Percentiles rank a stretch among this genome's conserved stretches.
Evolutionary conservation across 257 asterid species (phyloP).

Genomic region (Nicotiana obtusifolia): DNA sequence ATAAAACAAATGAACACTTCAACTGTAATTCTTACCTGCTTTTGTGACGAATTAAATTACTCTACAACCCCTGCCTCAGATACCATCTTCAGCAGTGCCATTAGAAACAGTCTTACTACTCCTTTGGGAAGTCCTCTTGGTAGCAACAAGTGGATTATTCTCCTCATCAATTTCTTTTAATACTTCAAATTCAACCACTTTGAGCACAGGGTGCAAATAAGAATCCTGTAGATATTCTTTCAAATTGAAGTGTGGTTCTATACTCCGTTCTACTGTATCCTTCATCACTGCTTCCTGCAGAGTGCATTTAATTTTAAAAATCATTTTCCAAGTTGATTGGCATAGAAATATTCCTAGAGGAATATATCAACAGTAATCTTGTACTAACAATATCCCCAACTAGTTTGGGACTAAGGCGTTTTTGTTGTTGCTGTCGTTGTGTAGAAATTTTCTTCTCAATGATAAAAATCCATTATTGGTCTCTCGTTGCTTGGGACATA

Average conservation of each 20-base stretch:
- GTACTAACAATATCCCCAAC: neutral
- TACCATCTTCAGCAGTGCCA: conserved; percentile 10
- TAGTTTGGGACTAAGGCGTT: neutral
- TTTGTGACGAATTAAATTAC: neutral
- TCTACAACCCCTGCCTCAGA: neutral
- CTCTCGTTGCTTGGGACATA: neutral
- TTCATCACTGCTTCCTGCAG: conserved; percentile 60
- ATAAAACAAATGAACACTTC: neutral
- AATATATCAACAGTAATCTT: neutral
- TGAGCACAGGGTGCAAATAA: conserved; percentile 58
- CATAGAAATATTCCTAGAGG: neutral
- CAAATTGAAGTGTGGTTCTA: conserved; percentile 43
- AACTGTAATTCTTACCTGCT: neutral
- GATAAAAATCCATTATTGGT: neutral
- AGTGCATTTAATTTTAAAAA: neutral
- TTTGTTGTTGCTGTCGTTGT: neutral
- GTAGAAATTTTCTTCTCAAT: neutral
- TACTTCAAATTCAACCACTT: conserved; percentile 21
- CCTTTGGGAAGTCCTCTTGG: conserved; percentile 27
- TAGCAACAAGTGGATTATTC: conserved; percentile 26
- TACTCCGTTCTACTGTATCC: conserved; percentile 57
- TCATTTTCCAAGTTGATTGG: neutral
- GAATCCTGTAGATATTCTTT: conserved; percentile 43
- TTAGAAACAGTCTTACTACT: conserved; percentile 21
- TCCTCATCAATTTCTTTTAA: conserved; percentile 22